A percentile compares a stretch with the other conserved stretches of the same genome.
Conservation (phyloP, 257 asterid species). For the Marsdenia floribunda region DNA sequence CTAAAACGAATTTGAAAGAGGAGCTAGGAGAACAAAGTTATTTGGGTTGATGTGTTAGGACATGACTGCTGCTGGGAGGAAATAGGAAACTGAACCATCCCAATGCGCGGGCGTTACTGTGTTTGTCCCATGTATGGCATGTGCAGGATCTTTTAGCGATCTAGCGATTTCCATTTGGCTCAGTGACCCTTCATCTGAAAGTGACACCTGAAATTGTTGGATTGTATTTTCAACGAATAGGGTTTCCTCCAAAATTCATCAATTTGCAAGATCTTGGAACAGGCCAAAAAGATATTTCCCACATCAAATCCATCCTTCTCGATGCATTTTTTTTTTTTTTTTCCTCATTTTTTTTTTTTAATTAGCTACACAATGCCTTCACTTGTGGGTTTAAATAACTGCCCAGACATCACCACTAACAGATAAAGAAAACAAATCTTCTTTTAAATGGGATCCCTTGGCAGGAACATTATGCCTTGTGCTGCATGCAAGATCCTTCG, state of each 20-base stretch:
- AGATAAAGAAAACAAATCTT: background rate
- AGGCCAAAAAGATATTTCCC: conserved; percentile 19
- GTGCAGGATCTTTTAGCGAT: conserved; percentile 8
- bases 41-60: background rate
- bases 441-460: conserved; percentile 23
- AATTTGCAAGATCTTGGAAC: conserved; percentile 11
- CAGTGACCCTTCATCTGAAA: conserved; percentile 11
- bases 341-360: no score
- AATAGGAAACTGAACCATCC: background rate
- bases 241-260: conserved; percentile 9
- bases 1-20: background rate
- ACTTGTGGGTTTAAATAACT: conserved; percentile 9
- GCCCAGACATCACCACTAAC: background rate
- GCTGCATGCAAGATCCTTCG: conserved; percentile 49
- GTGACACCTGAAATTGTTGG: conserved; percentile 14
- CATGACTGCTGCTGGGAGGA: background rate
- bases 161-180: conserved; percentile 30
- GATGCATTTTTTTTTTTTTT: background rate
- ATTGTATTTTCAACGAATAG: conserved; percentile 12
- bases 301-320: conserved; percentile 15
- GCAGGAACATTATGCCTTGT: conserved; percentile 36
- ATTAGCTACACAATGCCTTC: background rate
- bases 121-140: conserved; percentile 6
- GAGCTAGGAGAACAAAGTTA: background rate
- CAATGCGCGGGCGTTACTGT: background rate